These are phyloP conservation scores for Tylopilus sp. DNA, from an alignment of 1,284 basidiomycete species.

Conservation along the genomic window DNA sequence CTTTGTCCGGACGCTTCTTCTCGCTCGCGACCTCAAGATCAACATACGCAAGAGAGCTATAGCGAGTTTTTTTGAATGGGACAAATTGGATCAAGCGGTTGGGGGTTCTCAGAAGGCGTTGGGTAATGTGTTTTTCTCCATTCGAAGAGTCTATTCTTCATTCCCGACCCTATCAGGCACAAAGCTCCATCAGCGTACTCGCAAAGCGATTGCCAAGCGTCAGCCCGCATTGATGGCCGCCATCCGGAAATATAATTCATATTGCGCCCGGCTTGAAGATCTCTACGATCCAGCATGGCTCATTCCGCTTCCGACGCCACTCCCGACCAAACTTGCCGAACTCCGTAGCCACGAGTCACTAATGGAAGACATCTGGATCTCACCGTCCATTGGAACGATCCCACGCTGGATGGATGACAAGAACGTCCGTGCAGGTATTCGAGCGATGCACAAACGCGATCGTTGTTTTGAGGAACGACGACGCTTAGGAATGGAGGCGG, in stretches of 20 bases:
- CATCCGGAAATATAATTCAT: conserved; percentile 18
- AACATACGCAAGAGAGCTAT: conserved; percentile 49
- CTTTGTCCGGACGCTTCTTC: conserved; percentile 45
- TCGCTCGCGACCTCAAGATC: conserved; percentile 51
- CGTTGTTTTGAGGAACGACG: not conserved
- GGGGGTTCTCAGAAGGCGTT: conserved; percentile 46
- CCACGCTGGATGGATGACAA: not conserved
- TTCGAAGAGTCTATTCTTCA: not conserved
- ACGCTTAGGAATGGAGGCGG: conserved; percentile 1
- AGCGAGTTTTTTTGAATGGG: conserved; percentile 52
- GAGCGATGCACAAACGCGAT: not conserved
- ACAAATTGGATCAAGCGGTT: conserved; percentile 48
- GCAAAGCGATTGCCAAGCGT: conserved; percentile 11
- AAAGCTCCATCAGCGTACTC: conserved; percentile 18
- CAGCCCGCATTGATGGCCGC: conserved; percentile 14
- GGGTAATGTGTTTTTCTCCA: conserved; percentile 44
- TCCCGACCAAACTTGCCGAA: not conserved
- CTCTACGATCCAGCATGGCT: not conserved
- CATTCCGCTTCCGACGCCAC: not conserved
- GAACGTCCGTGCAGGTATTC: not conserved
- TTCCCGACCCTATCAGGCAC: not conserved
- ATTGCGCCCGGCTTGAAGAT: conserved; percentile 6
- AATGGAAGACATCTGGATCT: conserved; percentile 6
- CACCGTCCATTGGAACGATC: not conserved
- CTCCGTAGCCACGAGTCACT: not conserved